Evolutionary conservation across 2,329 filamentous ascomycete species (phyloP), one percentile per base, ranked within the genome.

Genomic region (Geoglossum cookeanum): DNA sequence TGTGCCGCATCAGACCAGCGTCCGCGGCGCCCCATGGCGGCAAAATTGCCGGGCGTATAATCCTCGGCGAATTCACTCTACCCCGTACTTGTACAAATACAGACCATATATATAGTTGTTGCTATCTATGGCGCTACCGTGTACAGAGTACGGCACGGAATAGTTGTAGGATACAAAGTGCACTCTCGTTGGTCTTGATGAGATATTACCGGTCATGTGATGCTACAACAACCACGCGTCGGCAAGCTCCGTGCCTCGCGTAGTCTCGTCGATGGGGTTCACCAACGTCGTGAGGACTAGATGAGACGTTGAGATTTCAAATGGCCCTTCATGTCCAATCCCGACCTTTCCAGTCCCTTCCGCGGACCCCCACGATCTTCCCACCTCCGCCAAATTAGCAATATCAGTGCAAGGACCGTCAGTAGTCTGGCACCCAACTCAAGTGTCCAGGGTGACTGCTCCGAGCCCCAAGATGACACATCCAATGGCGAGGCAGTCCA

Each of bases 301-400:
- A 35, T 35, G n/a, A n/a, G n/a, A n/a, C 17, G 15, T 30, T 35
- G 29, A 53, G 22, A 35, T 37, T 7, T 35, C 9, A 53, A 35
- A 53, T 35, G 49, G 30, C 27, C n/a, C 13, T 22, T 53, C 49
- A 53, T 53, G 49, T 53, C 49, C 30, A 53, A 53, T 11, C 4
- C 9, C 49, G 49, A 53, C 33, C 4, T 5, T 30, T n/a, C 49
- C 2, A 37, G 30, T 35, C 49, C 49, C 30, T 37, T 64, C 49
- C 65, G 64, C 30, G 64, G 63, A 32, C 61, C 60, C 33, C 62
- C 62, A 57, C 61, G 61, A 55, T 55, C 61, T 11, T 65, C 64
- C 4, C 65, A 67, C 53, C 62, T 68, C 13, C 64, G 65, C 52
- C 59, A 66, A 52, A 62, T 67, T 17, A 67, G 65, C 57, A 66